These are phyloP conservation scores for Fusarium pseudoanthophilum DNA, from an alignment of 2,329 filamentous ascomycete species.

Conservation along the genomic window DNA sequence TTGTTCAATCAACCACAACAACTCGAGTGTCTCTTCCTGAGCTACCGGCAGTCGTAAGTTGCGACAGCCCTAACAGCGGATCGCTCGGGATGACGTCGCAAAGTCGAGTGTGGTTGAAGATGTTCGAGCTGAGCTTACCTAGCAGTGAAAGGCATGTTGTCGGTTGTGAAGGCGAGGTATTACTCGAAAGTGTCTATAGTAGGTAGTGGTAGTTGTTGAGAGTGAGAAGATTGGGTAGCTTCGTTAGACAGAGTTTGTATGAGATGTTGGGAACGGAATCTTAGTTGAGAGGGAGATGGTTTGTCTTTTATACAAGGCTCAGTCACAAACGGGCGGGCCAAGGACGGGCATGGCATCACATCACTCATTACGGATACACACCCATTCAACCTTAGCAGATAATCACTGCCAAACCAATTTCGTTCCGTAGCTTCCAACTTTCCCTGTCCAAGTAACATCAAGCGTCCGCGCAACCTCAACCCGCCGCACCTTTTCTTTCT, in stretches of 20 bases:
- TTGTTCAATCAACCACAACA: background rate
- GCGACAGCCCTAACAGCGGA: constrained; percentile 26
- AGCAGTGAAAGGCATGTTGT: constrained; percentile 68
- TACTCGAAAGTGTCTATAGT: constrained; percentile 26
- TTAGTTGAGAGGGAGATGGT: constrained; percentile 30
- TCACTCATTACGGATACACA: constrained; percentile 11
- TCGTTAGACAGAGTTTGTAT: constrained; percentile 15
- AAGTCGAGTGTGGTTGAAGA: background rate
- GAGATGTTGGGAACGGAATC: background rate
- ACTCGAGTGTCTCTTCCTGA: background rate
- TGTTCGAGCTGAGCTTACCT: constrained; percentile 58
- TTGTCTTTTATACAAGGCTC: constrained; percentile 41
- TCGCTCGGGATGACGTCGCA: constrained; percentile 35
- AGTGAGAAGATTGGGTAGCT: constrained; percentile 8
- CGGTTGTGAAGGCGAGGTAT: constrained; percentile 27
- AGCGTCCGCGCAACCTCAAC: constrained; percentile 33
- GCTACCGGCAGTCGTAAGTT: background rate
- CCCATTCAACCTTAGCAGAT: background rate
- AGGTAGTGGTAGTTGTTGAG: constrained; percentile 3
- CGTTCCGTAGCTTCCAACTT: constrained; percentile 35
- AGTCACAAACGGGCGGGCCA: constrained; percentile 8
- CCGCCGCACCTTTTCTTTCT: constrained; percentile 25
- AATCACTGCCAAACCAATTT: constrained; percentile 25
- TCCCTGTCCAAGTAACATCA: constrained; percentile 28
- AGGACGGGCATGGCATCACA: constrained; percentile 30